A percentile compares a stretch with the other conserved stretches of the same genome.
These are phyloP conservation scores for Camillea tinctor DNA, from an alignment of 2,329 filamentous ascomycete genomes.

Conservation along the genomic window DNA sequence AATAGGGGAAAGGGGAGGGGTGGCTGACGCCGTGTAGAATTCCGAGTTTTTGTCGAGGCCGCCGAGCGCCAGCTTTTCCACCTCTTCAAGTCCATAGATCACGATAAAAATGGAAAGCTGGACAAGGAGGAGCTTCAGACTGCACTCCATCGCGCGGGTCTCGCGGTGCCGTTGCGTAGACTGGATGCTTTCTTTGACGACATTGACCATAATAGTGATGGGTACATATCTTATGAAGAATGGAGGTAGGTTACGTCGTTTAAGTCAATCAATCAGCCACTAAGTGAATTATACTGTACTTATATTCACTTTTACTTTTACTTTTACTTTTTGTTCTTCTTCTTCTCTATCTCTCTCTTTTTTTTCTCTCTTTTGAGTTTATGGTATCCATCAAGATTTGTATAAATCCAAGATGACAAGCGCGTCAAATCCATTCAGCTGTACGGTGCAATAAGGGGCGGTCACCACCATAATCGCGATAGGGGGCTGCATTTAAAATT, in stretches of 20 bases:
- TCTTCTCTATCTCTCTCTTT: too few relatives aligned
- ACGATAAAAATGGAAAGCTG: constrained; percentile 78
- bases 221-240: constrained; percentile 85
- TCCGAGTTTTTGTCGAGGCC: constrained; percentile 80
- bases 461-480: too few relatives aligned
- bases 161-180: constrained; percentile 74
- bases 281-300: not conserved
- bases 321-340: too few relatives aligned
- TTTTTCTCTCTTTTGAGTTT: too few relatives aligned
- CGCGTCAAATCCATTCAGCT: not conserved
- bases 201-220: constrained; percentile 87
- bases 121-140: constrained; percentile 79
- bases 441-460: not conserved
- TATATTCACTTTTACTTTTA: not conserved
- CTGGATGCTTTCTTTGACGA: constrained; percentile 84
- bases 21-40: constrained; percentile 59
- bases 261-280: not conserved
- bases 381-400: not conserved
- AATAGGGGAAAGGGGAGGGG: not conserved
- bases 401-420: not conserved
- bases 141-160: constrained; percentile 75
- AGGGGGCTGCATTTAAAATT: not conserved
- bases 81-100: constrained; percentile 85
- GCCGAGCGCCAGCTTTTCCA: constrained; percentile 80
- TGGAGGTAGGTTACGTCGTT: constrained; percentile 76